Evolutionary conservation across 768 basidiomycete species (phyloP).

Genomic region (Ramaria sp.): DNA sequence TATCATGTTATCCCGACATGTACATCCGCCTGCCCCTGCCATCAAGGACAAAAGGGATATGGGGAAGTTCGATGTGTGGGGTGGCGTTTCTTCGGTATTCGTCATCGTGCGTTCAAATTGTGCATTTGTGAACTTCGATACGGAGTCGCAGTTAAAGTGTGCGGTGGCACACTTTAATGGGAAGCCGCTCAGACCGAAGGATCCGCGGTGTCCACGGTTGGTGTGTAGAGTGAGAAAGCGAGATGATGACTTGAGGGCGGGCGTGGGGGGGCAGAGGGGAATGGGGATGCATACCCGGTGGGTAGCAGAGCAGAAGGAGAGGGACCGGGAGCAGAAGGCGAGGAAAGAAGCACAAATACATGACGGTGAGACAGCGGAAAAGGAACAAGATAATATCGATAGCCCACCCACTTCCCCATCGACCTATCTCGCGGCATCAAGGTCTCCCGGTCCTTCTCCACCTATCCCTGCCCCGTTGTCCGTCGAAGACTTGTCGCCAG

Average conservation of each 20-base stretch:
- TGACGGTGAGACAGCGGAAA: constrained; percentile 12
- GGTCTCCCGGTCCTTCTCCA: constrained; percentile 13
- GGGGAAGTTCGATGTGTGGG: constrained; percentile 16
- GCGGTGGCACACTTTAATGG: constrained; percentile 74
- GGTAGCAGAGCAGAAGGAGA: constrained; percentile 52
- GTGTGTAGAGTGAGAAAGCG: constrained; percentile 74
- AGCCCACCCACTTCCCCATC: constrained; percentile 14
- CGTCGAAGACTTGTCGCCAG: neutral
- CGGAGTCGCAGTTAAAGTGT: constrained; percentile 43
- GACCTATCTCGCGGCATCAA: constrained; percentile 11
- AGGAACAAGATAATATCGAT: constrained; percentile 6
- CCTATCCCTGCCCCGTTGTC: constrained; percentile 9
- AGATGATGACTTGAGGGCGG: constrained; percentile 80
- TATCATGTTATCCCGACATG: constrained; percentile 9
- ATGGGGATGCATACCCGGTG: constrained; percentile 76
- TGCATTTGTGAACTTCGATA: constrained; percentile 84
- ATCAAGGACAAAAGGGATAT: neutral
- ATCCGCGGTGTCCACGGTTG: constrained; percentile 62
- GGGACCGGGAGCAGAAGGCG: constrained; percentile 15
- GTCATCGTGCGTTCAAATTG: constrained; percentile 92
- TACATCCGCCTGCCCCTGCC: neutral
- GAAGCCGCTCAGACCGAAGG: constrained; percentile 50
- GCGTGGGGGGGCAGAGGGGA: constrained; percentile 86
- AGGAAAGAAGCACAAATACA: constrained; percentile 13
- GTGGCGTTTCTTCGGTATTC: constrained; percentile 77